Conservation (phyloP, 2,329 filamentous ascomycete genomes). For the Ustulina deusta region DNA sequence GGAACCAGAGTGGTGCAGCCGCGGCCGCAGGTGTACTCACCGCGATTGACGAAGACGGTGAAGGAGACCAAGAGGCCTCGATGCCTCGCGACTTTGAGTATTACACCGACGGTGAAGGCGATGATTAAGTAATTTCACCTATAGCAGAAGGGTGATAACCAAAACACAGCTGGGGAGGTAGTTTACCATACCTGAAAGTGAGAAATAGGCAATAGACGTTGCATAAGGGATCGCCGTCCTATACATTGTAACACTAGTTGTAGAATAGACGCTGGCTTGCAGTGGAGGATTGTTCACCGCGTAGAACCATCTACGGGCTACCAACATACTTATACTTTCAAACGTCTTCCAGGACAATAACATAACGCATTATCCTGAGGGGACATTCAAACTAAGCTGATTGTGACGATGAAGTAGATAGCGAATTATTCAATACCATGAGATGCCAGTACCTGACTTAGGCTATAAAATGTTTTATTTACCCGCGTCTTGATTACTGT, state of each 20-base stretch:
- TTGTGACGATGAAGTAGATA: neutral
- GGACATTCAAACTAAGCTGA: neutral
- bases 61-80: slow-evolving; percentile 78
- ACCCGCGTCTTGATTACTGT: neutral
- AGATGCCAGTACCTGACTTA: neutral
- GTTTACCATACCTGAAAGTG: neutral
- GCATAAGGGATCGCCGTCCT: neutral
- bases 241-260: slow-evolving; percentile 32
- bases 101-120: slow-evolving; percentile 73
- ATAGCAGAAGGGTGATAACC: neutral
- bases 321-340: neutral
- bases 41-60: slow-evolving; percentile 86
- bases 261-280: slow-evolving; percentile 29
- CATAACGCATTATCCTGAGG: neutral
- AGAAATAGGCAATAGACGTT: slow-evolving; percentile 9
- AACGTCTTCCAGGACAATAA: neutral
- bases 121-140: slow-evolving; percentile 48
- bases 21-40: slow-evolving; percentile 85
- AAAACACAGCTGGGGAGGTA: neutral
- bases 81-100: slow-evolving; percentile 82
- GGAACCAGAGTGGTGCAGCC: slow-evolving; percentile 65
- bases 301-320: neutral
- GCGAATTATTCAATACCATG: no score
- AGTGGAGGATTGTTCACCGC: neutral
- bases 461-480: neutral